Evolutionary conservation across 345 rosid genomes (phyloP), one percentile per base, ranked within the genome.

Genomic region (Brassica incana): DNA sequence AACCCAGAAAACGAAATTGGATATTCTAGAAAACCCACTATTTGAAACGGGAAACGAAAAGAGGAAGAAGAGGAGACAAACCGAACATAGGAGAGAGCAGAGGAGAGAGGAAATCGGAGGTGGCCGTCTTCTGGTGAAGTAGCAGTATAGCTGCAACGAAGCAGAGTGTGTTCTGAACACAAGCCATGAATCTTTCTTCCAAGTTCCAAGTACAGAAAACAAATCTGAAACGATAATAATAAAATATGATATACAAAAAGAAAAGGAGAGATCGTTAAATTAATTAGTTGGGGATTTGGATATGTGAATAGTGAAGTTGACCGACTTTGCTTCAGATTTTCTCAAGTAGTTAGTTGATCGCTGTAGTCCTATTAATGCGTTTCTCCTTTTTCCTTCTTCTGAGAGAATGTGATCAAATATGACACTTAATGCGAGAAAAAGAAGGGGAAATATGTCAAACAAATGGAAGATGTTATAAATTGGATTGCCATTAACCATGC

Each of bases 61-160:
- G n/a, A 32, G 68, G 62, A 69, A 52, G 63, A 52, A 15, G 64
- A 52, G 45, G 72, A 68, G 43, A 78, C 82, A 60, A 58, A 85
- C 87, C 87, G 65, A 80, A 74, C 1, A 83, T 0, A 15, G 87
- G 89, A 15, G 88, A 38, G 5, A 82, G 80, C 12, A 85, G 74
- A 71, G 86, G 88, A 56, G 88, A n/a, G 14, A 86, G 73, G 62
- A 83, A 32, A 76, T 85, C 80, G 10, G 65, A 75, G 43, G 78
- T 66, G 27, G 71, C 80, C 43, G 76, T 81, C 77, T 82, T 77
- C 60, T 78, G 86, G 54, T 56, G 68, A 16, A 63, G 48, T 23
- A 83, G 33, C 65, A 83, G 82, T 56, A 79, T 40, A 36, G 74
- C 77, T 52, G 78, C 76, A 52, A 83, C 20, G 48, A 81, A 50